Conservation (phyloP, 2,329 filamentous ascomycete genomes). For the Exserohilum rostratum region DNA sequence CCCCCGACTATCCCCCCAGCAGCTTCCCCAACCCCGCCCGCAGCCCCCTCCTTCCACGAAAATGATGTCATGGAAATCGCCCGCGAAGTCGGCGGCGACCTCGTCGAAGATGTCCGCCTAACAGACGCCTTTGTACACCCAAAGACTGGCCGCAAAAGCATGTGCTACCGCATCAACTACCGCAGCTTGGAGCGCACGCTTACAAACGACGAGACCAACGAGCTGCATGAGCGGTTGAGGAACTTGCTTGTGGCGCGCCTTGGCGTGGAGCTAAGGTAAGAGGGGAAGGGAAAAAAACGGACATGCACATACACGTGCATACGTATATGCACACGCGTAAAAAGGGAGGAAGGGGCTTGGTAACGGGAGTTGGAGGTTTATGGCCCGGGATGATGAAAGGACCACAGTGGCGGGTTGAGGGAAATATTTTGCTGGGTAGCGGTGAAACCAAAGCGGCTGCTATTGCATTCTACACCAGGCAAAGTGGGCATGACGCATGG, state of each 20-base stretch:
- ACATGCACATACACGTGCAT: not conserved
- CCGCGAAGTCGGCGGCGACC: conserved; percentile 78
- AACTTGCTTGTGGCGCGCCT: conserved; percentile 70
- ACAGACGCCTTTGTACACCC: conserved; percentile 90
- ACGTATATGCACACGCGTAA: not conserved
- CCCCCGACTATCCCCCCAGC: not conserved
- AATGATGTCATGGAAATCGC: conserved; percentile 98
- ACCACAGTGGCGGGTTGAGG: no score
- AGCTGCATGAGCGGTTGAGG: conserved; percentile 72
- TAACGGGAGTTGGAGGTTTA: no score
- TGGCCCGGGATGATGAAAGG: no score
- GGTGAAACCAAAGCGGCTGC: no score
- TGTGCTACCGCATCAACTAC: conserved; percentile 94
- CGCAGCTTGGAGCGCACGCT: conserved; percentile 89
- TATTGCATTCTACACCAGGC: no score
- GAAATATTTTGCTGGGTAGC: no score
- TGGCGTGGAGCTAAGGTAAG: conserved; percentile 77
- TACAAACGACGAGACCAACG: conserved; percentile 80
- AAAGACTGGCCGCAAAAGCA: conserved; percentile 78
- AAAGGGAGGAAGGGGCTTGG: not conserved
- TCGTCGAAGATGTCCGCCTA: conserved; percentile 84
- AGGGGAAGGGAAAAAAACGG: not conserved
- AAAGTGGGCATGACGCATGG: no score
- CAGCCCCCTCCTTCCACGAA: conserved; percentile 73
- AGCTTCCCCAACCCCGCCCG: conserved; percentile 40